A percentile compares a stretch with the other conserved stretches of the same genome.
Conservation (phyloP, 116 monocot species). For the Cymodocea nodosa region DNA sequence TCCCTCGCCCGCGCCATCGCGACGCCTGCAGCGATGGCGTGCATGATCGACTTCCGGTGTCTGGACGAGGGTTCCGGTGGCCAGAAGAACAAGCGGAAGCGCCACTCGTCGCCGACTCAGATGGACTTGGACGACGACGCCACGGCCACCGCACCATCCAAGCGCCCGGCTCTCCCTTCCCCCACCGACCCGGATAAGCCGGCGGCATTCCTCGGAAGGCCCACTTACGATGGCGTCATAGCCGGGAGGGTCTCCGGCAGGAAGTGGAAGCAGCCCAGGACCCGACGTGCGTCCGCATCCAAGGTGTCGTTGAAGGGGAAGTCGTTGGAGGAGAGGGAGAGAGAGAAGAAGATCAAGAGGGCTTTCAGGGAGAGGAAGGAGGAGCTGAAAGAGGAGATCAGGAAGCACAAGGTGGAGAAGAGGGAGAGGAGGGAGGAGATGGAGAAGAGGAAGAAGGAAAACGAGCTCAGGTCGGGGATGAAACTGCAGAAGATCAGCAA, state of each 20-base stretch:
- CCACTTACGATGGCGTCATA: conserved; percentile 83
- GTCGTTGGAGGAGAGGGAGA: conserved; percentile 10
- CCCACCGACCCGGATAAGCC: conserved; percentile 8
- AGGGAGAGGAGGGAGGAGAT: conserved; percentile 14
- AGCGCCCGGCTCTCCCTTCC: conserved; percentile 12
- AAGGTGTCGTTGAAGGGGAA: conserved; percentile 16
- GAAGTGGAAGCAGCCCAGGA: conserved; percentile 79
- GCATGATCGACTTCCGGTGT: conserved; percentile 69
- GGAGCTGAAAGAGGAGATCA: conserved; percentile 22
- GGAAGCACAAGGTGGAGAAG: conserved; percentile 32
- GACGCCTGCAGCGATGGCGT: conserved; percentile 45
- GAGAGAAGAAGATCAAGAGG: conserved; percentile 15
- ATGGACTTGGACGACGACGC: conserved; percentile 33
- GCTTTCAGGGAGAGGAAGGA: conserved; percentile 19
- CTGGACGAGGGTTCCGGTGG: conserved; percentile 94
- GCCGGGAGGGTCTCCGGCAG: conserved; percentile 77
- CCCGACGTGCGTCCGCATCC: conserved; percentile 53
- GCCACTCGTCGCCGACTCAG: conserved; percentile 6
- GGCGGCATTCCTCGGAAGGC: conserved; percentile 24
- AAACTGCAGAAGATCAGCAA: conserved; percentile 82
- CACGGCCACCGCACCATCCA: conserved; percentile 20
- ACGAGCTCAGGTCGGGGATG: conserved; percentile 41
- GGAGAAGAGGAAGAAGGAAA: conserved; percentile 25
- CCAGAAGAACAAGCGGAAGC: conserved; percentile 64
- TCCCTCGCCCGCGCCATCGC: no score